Base-by-base conservation (phyloP, 2,329 filamentous ascomycete species). In the Torrubiella hemipterigena region DNA sequence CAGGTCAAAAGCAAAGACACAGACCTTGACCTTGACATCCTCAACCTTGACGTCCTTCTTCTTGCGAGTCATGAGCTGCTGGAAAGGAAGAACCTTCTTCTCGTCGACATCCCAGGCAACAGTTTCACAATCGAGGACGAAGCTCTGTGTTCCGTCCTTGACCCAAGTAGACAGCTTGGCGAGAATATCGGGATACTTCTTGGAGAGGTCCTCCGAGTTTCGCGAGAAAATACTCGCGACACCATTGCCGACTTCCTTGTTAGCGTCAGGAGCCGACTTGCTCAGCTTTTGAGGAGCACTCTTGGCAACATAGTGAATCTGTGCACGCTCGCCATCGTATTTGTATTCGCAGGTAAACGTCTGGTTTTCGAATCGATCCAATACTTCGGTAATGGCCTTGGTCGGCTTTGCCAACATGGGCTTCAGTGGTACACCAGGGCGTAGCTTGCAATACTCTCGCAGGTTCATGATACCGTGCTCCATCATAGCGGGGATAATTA, bases 311-410 rank as follows among this genome's bases (percentile, higher is more conserved):
- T 93, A 98, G 52, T 98, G 91, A 30, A 98, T 96, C 52, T 98
- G 91, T n/a, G 91, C 91, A 50, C 91, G 72, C 56, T 98, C 91
- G 29, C 91, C 91, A 47, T 98, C 91, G 49, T 98, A 98, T 56
- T 98, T 98, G 67, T 93, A 98, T 54, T 98, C 91, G 59, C 91
- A 98, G 2, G 91, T 96, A 48, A 98, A 98, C 17, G 80, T 81
- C 50, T 94, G 91, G 40, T 82, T 77, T 51, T 96, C 91, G 42
- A 98, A 98, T 5, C 91, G 82, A 55, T 98, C 89, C 9, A 98
- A 69, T 1, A 98, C 91, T 58, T 98, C 91, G 1, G 87, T 94
- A 46, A 98, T 95, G 5, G 91, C 87, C 55, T 98, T 98, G 8
- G 91, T 98, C 4, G 91, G 91, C 48, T 96, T 96, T 14, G 91